Evolutionary conservation across 1,284 basidiomycete species (phyloP).

Genomic region (Rhodotorula sp.): DNA sequence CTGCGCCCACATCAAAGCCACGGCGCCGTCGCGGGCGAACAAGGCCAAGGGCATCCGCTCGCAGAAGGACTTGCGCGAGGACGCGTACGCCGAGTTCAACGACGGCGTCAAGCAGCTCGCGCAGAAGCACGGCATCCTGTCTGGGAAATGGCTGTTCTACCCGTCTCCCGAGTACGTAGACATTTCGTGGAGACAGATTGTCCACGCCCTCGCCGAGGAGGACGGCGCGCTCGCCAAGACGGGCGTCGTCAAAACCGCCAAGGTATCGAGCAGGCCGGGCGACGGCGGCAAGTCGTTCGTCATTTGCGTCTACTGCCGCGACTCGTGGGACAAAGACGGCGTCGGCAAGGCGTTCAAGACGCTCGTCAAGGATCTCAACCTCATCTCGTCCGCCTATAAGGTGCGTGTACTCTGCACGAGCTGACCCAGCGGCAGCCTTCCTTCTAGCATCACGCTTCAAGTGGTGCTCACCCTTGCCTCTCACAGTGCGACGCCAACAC

Average conservation of each 20-base stretch:
- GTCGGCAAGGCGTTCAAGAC: conserved; percentile 33
- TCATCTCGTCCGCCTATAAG: conserved; percentile 29
- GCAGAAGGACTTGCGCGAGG: conserved; percentile 35
- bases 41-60: conserved; percentile 29
- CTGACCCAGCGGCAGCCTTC: not conserved
- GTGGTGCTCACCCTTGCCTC: no score
- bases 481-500: conserved; percentile 41
- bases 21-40: conserved; percentile 35
- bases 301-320: conserved; percentile 42
- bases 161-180: conserved; percentile 26
- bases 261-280: conserved; percentile 16
- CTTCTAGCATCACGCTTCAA: not conserved
- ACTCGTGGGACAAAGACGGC: conserved; percentile 35
- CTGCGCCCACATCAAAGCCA: conserved; percentile 31
- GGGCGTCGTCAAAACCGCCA: conserved; percentile 21
- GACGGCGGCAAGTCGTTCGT: conserved; percentile 16
- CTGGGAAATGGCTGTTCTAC: conserved; percentile 44
- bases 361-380: conserved; percentile 31
- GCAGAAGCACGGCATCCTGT: conserved; percentile 26
- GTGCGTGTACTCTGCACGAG: not conserved
- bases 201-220: conserved; percentile 29
- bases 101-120: conserved; percentile 29
- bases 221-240: conserved; percentile 39
- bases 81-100: conserved; percentile 23
- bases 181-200: conserved; percentile 38